These are phyloP conservation scores for Plasmodium falciparum DNA, from an alignment of 169 alveolate species.

Conservation along the genomic window DNA sequence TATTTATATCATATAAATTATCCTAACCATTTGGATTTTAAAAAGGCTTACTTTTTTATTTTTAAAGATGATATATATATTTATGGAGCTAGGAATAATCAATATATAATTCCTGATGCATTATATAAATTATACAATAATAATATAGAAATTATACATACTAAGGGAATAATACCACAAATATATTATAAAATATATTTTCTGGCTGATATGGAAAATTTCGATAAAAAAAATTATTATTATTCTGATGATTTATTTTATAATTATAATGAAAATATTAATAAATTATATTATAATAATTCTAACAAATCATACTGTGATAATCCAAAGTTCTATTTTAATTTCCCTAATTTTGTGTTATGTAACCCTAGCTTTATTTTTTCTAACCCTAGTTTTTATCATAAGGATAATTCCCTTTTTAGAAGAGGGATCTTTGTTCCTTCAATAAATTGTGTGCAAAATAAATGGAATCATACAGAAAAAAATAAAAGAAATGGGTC, in stretches of 20 bases:
- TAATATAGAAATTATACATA: conserved; percentile 20
- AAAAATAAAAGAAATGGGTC: too few species aligned
- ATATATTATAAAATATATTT: conserved; percentile 23
- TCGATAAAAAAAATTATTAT: neutral
- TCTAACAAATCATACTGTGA: too few species aligned
- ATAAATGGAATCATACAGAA: too few species aligned
- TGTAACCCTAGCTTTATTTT: too few species aligned
- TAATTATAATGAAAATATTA: neutral
- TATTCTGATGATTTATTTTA: neutral
- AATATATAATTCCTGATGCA: conserved; percentile 27
- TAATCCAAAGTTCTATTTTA: too few species aligned
- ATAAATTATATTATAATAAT: too few species aligned
- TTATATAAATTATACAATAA: conserved; percentile 10
- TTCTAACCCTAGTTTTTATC: too few species aligned
- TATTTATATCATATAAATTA: conserved; percentile 9
- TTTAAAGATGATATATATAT: conserved; percentile 34
- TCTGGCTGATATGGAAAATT: neutral
- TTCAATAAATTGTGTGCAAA: too few species aligned
- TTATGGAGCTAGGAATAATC: conserved; percentile 40
- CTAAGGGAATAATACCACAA: conserved; percentile 25
- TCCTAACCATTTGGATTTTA: conserved; percentile 14
- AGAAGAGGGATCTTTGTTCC: too few species aligned
- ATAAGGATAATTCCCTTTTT: too few species aligned
- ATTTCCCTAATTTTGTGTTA: too few species aligned
- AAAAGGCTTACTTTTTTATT: conserved; percentile 39